Evolutionary conservation across 2,329 filamentous ascomycete species (phyloP), one percentile per base, ranked within the genome.

Genomic region (Cryphonectria carpinicola): DNA sequence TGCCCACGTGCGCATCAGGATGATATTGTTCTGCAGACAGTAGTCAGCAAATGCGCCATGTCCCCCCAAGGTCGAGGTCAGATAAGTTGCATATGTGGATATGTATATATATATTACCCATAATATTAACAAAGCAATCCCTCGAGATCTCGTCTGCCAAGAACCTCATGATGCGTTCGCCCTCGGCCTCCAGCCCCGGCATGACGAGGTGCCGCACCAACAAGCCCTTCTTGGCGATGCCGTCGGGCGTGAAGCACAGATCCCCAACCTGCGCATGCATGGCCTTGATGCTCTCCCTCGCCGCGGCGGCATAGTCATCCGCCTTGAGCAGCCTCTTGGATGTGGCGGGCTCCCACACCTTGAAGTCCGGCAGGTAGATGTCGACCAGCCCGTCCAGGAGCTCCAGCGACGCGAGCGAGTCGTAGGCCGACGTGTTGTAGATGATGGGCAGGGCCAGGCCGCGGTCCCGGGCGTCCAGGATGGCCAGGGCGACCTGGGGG

Each of bases 291-390:
- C 92, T 94, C 80, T 95, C 92, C 79, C 86, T 89, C 0, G 94
- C 93, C 0, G 89, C 88, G 13, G 86, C 82, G 1, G 90, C 87
- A 78, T 95, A 96, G 78, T 93, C 88, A 64, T 93, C 91, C 4
- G 92, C 91, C 78, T 97, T 97, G 49, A 96, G 85, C 41, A 96
- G 82, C 14, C 93, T 85, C 75, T 87, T 90, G 28, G 91, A 91
- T 0, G 92, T 91, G 32, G 79, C 82, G 1, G 85, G 79, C 39
- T 87, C 87, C 93, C 92, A 96, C 13, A 95, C 89, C 79, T 97
- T 96, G 84, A 96, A 96, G 78, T 97, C 93, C 0, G 93, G 91
- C n/a, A 97, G 83, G 78, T 96, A 97, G 61, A 97, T 94, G 78
- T 96, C 93, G 0, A 96, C 89, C 39, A 97, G 82, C 0, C 93